phyloP scores from a whole-genome alignment of 148 eudicot genomes.

The Limonium bicolor region DNA sequence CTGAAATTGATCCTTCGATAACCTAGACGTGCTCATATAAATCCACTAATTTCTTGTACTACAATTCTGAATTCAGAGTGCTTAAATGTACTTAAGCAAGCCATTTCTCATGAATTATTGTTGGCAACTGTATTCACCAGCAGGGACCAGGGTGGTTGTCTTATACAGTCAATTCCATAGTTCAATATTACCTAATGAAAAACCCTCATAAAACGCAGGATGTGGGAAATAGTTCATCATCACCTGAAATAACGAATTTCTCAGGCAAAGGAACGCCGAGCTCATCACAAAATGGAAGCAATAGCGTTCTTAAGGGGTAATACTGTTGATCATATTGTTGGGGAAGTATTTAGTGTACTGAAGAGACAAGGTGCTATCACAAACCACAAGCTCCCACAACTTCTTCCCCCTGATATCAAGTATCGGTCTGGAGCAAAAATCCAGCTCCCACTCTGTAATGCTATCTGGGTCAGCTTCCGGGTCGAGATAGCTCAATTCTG shows the following conservation, averaged over 20 bases:
- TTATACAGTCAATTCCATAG: too few relatives aligned
- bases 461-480: slow-evolving; percentile 48
- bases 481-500: slow-evolving; percentile 72
- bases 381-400: slow-evolving; percentile 93
- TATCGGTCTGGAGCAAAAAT: slow-evolving; percentile 93
- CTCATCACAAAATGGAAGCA: slow-evolving; percentile 47
- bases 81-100: too few relatives aligned
- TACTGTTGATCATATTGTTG: slow-evolving; percentile 80
- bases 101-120: too few relatives aligned
- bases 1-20: too few relatives aligned
- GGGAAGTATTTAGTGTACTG: slow-evolving; percentile 85
- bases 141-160: too few relatives aligned
- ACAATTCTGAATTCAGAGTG: too few relatives aligned
- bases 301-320: slow-evolving; percentile 75
- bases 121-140: too few relatives aligned
- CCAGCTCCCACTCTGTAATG: slow-evolving; percentile 79
- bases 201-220: too few relatives aligned
- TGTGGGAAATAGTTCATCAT: too few relatives aligned
- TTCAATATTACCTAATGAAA: too few relatives aligned
- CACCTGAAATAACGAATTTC: slow-evolving; percentile 79
- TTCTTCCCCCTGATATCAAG: slow-evolving; percentile 90
- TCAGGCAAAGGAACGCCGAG: slow-evolving; percentile 80
- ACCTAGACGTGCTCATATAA: too few relatives aligned
- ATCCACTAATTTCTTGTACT: too few relatives aligned
- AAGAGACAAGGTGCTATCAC: slow-evolving; percentile 68